Evolutionary conservation across 371 early-diverging fungal species (phyloP).

Genomic region (Mortierella sp.): DNA sequence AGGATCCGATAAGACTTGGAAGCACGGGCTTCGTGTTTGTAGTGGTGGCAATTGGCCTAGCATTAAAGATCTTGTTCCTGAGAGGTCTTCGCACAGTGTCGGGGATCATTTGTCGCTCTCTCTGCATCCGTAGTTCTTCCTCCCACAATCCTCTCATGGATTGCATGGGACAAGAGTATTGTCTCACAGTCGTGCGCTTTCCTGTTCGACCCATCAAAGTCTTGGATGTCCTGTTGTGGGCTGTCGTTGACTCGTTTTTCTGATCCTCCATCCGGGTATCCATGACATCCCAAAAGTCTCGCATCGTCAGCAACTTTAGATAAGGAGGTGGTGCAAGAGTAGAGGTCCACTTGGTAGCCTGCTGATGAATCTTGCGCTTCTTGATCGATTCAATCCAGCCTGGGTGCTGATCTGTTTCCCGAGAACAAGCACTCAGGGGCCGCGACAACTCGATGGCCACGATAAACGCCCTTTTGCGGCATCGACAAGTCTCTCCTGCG

Average conservation of each 20-base stretch:
- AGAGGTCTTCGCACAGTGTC: constrained; percentile 27
- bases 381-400: constrained; percentile 51
- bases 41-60: no score
- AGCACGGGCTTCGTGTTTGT: constrained; percentile 31
- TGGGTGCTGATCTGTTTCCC: constrained; percentile 15
- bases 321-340: constrained; percentile 43
- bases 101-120: constrained; percentile 44
- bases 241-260: no score
- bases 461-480: no score
- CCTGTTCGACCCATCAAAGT: no score
- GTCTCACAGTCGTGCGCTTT: no score
- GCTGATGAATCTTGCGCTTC: constrained; percentile 51
- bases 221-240: no score
- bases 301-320: constrained; percentile 31
- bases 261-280: constrained; percentile 27
- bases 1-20: no score
- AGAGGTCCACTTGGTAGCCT: constrained; percentile 46
- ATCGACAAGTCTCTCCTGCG: no score
- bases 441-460: constrained; percentile 47
- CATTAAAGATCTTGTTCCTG: constrained; percentile 45
- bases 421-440: constrained; percentile 18
- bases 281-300: constrained; percentile 52
- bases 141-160: constrained; percentile 50
- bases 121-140: constrained; percentile 27
- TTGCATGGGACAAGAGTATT: no score